phyloP scores from a whole-genome alignment of 2,329 filamentous ascomycete genomes.

The Coniosporium tulheliwenetii region DNA sequence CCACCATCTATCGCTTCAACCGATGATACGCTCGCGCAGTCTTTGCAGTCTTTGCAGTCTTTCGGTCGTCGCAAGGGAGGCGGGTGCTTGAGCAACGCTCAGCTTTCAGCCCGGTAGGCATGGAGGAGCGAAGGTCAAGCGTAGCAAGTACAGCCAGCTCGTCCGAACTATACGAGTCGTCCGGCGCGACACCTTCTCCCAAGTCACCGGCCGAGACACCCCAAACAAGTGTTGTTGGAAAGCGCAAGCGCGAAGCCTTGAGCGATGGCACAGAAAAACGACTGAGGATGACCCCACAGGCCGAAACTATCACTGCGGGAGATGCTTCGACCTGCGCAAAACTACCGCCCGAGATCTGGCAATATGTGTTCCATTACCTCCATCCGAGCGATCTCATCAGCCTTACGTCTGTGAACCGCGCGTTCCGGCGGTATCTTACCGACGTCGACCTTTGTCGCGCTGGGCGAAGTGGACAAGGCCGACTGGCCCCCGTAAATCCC shows the following conservation, averaged over 20 bases:
- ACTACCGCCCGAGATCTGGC: conserved; percentile 19
- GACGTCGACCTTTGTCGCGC: conserved; percentile 1
- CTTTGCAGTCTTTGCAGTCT: too few species aligned
- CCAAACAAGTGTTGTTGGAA: too few species aligned
- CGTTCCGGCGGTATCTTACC: conserved; percentile 39
- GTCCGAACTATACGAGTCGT: conserved; percentile 18
- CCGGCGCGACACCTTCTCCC: conserved; percentile 5
- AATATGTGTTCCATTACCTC: conserved; percentile 16
- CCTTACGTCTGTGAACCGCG: conserved; percentile 51
- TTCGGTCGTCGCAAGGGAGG: too few species aligned
- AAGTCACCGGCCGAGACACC: conserved; percentile 5
- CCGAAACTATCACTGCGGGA: conserved; percentile 4
- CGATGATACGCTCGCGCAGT: too few species aligned
- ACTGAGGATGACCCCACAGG: conserved; percentile 12
- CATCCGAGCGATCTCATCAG: conserved; percentile 47
- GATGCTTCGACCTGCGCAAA: conserved; percentile 14
- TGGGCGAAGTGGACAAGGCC: conserved; percentile 3
- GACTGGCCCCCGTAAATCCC: conserved; percentile 33
- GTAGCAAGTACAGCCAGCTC: conserved; percentile 15
- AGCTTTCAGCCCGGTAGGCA: too few species aligned
- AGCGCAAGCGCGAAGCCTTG: conserved; percentile 19
- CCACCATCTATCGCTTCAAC: too few species aligned
- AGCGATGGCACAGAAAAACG: conserved; percentile 14
- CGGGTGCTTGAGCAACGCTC: too few species aligned
- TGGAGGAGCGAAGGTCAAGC: background rate